Conservation (phyloP, 2,329 filamentous ascomycete genomes). For the Aspergillus jensenii region DNA sequence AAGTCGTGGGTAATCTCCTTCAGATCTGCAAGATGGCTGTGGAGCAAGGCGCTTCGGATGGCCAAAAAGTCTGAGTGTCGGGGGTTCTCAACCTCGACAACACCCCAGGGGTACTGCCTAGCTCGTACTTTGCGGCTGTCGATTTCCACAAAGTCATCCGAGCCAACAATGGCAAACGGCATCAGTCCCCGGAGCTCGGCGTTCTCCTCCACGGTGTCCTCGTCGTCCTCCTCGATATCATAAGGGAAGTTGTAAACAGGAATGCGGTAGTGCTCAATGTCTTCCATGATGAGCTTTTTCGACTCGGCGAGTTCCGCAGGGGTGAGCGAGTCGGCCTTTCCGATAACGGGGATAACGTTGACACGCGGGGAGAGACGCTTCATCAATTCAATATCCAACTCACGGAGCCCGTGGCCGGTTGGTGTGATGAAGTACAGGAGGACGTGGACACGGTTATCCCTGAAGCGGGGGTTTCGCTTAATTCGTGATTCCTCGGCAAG, state of each 20-base stretch:
- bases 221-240: conserved; percentile 98
- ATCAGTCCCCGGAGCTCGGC: conserved; percentile 95
- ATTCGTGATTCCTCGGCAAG: conserved; percentile 98
- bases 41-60: conserved; percentile 91
- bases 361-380: conserved; percentile 96
- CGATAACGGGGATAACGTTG: conserved; percentile 98
- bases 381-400: conserved; percentile 99
- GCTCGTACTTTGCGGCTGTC: conserved; percentile 89
- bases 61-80: conserved; percentile 98
- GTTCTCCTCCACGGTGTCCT: conserved; percentile 99
- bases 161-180: conserved; percentile 98
- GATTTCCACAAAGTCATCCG: conserved; percentile 92
- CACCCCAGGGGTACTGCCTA: conserved; percentile 97
- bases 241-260: conserved; percentile 99
- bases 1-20: conserved; percentile 99
- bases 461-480: conserved; percentile 99
- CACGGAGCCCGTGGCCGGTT: conserved; percentile 94
- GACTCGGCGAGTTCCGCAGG: conserved; percentile 96
- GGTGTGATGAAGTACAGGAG: conserved; percentile 99
- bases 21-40: conserved; percentile 95
- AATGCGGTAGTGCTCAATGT: conserved; percentile 99
- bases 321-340: conserved; percentile 95
- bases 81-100: conserved; percentile 98
- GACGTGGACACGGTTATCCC: conserved; percentile 97
- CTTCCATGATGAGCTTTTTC: conserved; percentile 99